These are phyloP conservation scores for Plenodomus lindquistii DNA, from an alignment of 2,329 filamentous ascomycete species.

Conservation along the genomic window DNA sequence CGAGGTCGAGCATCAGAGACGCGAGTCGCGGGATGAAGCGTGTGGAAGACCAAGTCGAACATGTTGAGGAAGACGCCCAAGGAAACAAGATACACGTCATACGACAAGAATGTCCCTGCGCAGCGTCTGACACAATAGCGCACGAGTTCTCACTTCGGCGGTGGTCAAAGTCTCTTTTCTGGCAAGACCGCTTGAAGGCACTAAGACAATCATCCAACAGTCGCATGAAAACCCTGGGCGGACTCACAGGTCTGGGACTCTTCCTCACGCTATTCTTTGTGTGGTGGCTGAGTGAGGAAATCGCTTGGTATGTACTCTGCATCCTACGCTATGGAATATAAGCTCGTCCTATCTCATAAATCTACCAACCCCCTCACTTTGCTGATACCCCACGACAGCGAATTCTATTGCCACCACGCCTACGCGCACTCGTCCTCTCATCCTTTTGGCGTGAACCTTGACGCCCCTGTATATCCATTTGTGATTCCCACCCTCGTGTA, in stretches of 20 bases:
- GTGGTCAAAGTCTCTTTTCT: slow-evolving; percentile 33
- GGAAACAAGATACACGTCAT: slow-evolving; percentile 15
- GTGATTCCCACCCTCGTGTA: slow-evolving; percentile 60
- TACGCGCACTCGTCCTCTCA: slow-evolving; percentile 52
- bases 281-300: slow-evolving; percentile 56
- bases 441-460: slow-evolving; percentile 55
- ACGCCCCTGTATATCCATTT: slow-evolving; percentile 59
- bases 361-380: background rate
- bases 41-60: slow-evolving; percentile 48
- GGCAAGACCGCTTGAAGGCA: slow-evolving; percentile 25
- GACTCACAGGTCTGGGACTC: slow-evolving; percentile 47
- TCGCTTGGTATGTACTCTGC: slow-evolving; percentile 43
- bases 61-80: slow-evolving; percentile 22
- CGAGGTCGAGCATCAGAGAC: slow-evolving; percentile 50
- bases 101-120: slow-evolving; percentile 26
- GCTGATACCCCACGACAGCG: slow-evolving; percentile 25
- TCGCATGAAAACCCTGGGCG: slow-evolving; percentile 26
- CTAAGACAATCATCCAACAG: slow-evolving; percentile 11
- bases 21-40: slow-evolving; percentile 48
- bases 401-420: slow-evolving; percentile 56
- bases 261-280: slow-evolving; percentile 45
- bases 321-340: background rate
- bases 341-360: background rate
- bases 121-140: slow-evolving; percentile 6
- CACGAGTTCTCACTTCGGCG: slow-evolving; percentile 23